Base-by-base conservation (phyloP, 208 protist species). In the Leishmania aethiopica region DNA sequence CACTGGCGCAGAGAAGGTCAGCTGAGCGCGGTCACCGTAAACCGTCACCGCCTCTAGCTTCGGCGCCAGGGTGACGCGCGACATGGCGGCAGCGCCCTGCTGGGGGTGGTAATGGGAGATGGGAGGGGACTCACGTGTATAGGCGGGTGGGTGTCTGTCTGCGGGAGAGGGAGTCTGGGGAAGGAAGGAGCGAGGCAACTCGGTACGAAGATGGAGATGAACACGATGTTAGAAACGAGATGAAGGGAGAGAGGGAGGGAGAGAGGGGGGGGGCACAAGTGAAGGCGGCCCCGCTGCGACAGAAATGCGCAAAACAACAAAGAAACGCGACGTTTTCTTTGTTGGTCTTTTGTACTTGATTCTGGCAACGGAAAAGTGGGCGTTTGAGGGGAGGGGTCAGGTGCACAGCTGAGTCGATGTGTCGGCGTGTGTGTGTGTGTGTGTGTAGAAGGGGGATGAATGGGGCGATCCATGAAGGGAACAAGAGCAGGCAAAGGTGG, bases 1-100 rank as follows among this genome's bases (percentile, higher is more conserved):
- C 78, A 86, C 42, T 67, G 64, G 37, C 25, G 83, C 78, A 8
- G 78, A 80, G 75, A 86, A 86, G 40, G 83, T 83, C 17, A 86
- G 74, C 75, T 86, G 83, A 15, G 83, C 83, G 75, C 83, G 71
- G 75, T 86, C 83, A 59, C 78, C 72, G 67, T 86, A 86, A 19
- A 86, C 83, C 40, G 83, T 86, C 69, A 83, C 83, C 47, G 45
- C n/a, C 78, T 79, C 78, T 74, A 86, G 69, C 72, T 79, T 80
- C n/a, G 83, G 83, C 57, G 67, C 64, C 73, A 86, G 53, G 22
- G 73, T 71, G 51, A 86, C 83, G 37, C 83, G 78, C 8, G 73
- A 64, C 83, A 86, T 86, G 25, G 78, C 22, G 53, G 17, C 37
- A 40, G 57, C 35, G 57, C 53, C n/a, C 11, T 4, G 28, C 45